Evolutionary conservation across 768 basidiomycete species (phyloP), one percentile per base, ranked within the genome.

Genomic region (Lanmaoa rubissima): DNA sequence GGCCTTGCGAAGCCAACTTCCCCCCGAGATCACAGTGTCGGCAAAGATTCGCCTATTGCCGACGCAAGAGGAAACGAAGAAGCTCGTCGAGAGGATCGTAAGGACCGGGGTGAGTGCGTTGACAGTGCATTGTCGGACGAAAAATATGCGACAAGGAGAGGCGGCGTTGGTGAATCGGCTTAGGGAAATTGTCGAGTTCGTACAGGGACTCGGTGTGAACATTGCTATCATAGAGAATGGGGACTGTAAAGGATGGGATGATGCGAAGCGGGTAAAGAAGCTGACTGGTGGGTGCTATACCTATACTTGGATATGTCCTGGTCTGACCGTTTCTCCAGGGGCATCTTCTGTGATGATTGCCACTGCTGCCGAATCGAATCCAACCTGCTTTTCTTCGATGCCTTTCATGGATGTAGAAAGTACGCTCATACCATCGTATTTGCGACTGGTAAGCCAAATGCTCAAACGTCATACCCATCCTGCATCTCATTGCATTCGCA

Each of bases 281-380:
- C 70, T 85, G 28, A 98, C 95, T 32, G 90, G 94, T 85, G 65
- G 47, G 80, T 72, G 1, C 24, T 13, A 12, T 5, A 8, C 59
- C 24, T 13, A 12, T 5, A 8, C 59, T 35, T 1, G 21, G 26
- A 10, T 12, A 32, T 28, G 14, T 31, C 48, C 32, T 19, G 16
- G 31, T 36, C 46, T 58, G 31, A 54, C 47, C 21, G 31, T 28
- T 28, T 17, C 38, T 26, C 26, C 21, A 89, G 88, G 87, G 4
- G 93, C 92, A 12, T 84, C 90, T 64, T 94, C 93, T 0, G 87
- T 94, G 40, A 99, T 99, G 97, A 89, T 99, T 40, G 97, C 97
- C 21, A 88, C 94, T 6, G 94, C 88, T 1, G 97, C 95, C 7
- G 97, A 99, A 72, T 74, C 87, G 5, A 99, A 98, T 71, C 92